phyloP scores from a whole-genome alignment of 164 flowering plant genomes.

The Stephania cephalantha region DNA sequence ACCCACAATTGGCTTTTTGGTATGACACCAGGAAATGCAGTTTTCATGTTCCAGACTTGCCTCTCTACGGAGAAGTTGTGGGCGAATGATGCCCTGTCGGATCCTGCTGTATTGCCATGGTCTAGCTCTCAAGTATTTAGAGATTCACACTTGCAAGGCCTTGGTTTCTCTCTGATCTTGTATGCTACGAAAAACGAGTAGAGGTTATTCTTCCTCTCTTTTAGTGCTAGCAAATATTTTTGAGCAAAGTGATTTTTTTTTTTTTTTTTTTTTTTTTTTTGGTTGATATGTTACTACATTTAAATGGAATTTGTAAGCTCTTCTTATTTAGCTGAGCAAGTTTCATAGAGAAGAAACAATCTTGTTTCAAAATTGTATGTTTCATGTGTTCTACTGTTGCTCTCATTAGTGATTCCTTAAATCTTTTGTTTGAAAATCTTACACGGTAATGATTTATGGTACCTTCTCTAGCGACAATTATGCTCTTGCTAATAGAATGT shows the following conservation, averaged over 20 bases:
- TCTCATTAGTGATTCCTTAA: neutral
- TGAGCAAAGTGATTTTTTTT: slow-evolving; percentile 13
- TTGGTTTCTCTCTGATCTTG: slow-evolving; percentile 56
- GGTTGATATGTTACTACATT: neutral
- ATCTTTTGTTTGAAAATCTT: neutral
- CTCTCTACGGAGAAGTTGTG: slow-evolving; percentile 62
- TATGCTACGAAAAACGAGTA: slow-evolving; percentile 72
- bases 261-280: neutral
- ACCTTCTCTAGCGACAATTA: neutral
- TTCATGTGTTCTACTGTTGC: slow-evolving; percentile 5
- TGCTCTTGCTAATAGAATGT: neutral
- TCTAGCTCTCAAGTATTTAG: slow-evolving; percentile 43
- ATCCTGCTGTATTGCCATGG: slow-evolving; percentile 34
- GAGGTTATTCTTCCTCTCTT: slow-evolving; percentile 20
- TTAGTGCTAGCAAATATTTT: slow-evolving; percentile 28
- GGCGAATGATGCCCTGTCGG: slow-evolving; percentile 33
- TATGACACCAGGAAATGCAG: slow-evolving; percentile 50
- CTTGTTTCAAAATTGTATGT: slow-evolving; percentile 13
- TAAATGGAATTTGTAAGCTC: slow-evolving; percentile 19
- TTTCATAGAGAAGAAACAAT: slow-evolving; percentile 17
- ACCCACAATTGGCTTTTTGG: slow-evolving; percentile 84
- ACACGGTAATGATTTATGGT: neutral
- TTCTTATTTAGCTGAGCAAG: slow-evolving; percentile 12
- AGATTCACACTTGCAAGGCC: slow-evolving; percentile 39
- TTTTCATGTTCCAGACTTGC: slow-evolving; percentile 75